A percentile compares a stretch with the other conserved stretches of the same genome.
Conservation (phyloP, 805 yeast species). For the Ogataea trehaloabstinens region DNA sequence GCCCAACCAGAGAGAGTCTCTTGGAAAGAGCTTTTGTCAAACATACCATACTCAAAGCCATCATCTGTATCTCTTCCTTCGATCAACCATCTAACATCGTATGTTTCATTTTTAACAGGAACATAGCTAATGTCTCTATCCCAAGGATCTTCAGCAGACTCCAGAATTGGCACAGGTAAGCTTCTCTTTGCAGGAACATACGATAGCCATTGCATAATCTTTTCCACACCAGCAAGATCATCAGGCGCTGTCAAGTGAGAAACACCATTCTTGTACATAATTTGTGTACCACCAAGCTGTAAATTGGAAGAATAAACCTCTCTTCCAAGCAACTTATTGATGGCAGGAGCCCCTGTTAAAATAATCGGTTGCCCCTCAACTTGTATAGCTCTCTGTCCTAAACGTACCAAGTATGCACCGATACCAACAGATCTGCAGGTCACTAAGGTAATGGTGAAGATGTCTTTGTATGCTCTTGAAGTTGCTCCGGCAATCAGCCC, state of each 20-base stretch:
- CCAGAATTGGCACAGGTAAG: slow-evolving; percentile 86
- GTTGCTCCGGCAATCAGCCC: slow-evolving; percentile 99
- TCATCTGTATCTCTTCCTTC: slow-evolving; percentile 72
- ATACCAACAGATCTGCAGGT: slow-evolving; percentile 99
- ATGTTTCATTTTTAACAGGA: slow-evolving; percentile 70
- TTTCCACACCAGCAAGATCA: slow-evolving; percentile 93
- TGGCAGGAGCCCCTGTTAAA: slow-evolving; percentile 98
- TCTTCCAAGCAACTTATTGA: slow-evolving; percentile 92
- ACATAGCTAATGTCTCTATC: slow-evolving; percentile 84
- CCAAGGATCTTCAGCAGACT: slow-evolving; percentile 76
- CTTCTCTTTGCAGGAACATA: slow-evolving; percentile 90
- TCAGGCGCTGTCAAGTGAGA: slow-evolving; percentile 96
- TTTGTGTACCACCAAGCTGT: slow-evolving; percentile 98
- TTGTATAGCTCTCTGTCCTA: slow-evolving; percentile 98
- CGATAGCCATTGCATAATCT: slow-evolving; percentile 93
- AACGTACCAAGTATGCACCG: slow-evolving; percentile 97
- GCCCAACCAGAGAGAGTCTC: slow-evolving; percentile 99
- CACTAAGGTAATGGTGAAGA: slow-evolving; percentile 95
- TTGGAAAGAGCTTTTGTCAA: slow-evolving; percentile 89
- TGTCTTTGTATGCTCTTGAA: slow-evolving; percentile 94
- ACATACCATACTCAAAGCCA: slow-evolving; percentile 84
- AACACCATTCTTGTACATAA: slow-evolving; percentile 98
- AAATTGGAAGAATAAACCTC: slow-evolving; percentile 96
- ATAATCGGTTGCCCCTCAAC: slow-evolving; percentile 98
- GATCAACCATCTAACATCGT: slow-evolving; percentile 94